Conservation (phyloP, 768 basidiomycete genomes). For the Amanita pseudoporphyria region DNA sequence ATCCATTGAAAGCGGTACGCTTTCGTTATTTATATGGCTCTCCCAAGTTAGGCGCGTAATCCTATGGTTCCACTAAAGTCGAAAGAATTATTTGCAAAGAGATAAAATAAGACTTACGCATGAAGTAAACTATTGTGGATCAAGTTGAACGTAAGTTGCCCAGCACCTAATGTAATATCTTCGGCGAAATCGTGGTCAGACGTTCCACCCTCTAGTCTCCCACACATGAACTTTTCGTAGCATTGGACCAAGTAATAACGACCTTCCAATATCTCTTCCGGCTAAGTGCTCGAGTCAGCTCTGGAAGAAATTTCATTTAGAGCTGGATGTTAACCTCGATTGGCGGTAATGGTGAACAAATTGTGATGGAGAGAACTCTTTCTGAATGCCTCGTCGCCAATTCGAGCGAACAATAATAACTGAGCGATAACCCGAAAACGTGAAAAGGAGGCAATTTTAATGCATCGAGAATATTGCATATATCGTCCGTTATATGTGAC, state of each 20-base stretch:
- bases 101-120: conserved; percentile 5
- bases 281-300: conserved; percentile 11
- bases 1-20: not conserved
- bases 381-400: conserved; percentile 23
- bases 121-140: conserved; percentile 4
- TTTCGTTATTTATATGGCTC: too few relatives aligned
- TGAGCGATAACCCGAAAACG: conserved; percentile 26
- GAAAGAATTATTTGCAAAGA: not conserved
- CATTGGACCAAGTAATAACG: conserved; percentile 18
- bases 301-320: not conserved
- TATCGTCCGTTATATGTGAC: conserved; percentile 21
- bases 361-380: conserved; percentile 21
- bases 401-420: conserved; percentile 23
- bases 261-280: conserved; percentile 19
- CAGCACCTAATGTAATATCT: conserved; percentile 15
- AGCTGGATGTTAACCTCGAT: conserved; percentile 15
- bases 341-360: conserved; percentile 26
- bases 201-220: conserved; percentile 2
- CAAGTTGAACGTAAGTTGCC: conserved; percentile 11
- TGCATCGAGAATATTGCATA: conserved; percentile 24
- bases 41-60: not conserved
- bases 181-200: conserved; percentile 11
- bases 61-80: not conserved
- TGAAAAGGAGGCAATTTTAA: conserved; percentile 24
- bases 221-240: conserved; percentile 14